Evolutionary conservation across 1,284 basidiomycete species (phyloP).

Genomic region (Tilletia caries): DNA sequence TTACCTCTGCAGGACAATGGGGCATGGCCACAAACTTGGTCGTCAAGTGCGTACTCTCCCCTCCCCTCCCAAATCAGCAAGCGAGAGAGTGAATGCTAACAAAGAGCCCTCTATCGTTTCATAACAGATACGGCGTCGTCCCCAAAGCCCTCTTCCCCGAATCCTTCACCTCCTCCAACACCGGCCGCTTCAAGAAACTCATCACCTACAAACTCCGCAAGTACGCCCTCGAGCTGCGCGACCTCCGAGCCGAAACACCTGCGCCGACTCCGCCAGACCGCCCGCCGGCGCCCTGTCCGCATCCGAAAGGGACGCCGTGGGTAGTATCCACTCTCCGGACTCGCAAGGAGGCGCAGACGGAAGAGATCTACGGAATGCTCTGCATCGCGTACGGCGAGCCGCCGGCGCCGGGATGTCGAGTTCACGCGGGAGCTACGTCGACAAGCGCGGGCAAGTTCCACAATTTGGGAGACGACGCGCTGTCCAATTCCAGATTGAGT

Average conservation of each 20-base stretch:
- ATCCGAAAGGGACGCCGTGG: no score
- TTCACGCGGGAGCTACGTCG: conserved; percentile 59
- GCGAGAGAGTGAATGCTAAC: no score
- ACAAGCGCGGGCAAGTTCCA: conserved; percentile 73
- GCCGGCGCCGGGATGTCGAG: conserved; percentile 32
- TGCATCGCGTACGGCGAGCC: conserved; percentile 68
- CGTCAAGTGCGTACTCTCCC: not conserved
- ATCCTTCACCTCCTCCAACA: conserved; percentile 74
- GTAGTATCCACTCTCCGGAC: conserved; percentile 51
- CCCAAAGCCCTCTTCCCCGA: conserved; percentile 76
- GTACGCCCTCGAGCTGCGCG: conserved; percentile 76
- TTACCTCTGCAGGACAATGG: conserved; percentile 31
- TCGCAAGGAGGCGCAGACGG: conserved; percentile 78
- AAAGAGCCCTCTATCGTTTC: no score
- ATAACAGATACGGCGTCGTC: conserved; percentile 32
- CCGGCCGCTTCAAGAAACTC: conserved; percentile 70
- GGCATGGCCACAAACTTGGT: conserved; percentile 85
- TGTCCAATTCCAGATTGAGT: conserved; percentile 62
- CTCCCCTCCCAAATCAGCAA: no score
- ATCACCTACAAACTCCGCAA: conserved; percentile 87
- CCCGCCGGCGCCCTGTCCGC: no score
- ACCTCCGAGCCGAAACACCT: conserved; percentile 56
- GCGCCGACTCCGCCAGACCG: conserved; percentile 55
- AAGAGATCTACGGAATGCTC: conserved; percentile 81
- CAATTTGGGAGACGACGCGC: conserved; percentile 74